Evolutionary conservation across 129 eudicot genomes (phyloP), one percentile per base, ranked within the genome.

Genomic region (Helichrysum umbraculigerum): DNA sequence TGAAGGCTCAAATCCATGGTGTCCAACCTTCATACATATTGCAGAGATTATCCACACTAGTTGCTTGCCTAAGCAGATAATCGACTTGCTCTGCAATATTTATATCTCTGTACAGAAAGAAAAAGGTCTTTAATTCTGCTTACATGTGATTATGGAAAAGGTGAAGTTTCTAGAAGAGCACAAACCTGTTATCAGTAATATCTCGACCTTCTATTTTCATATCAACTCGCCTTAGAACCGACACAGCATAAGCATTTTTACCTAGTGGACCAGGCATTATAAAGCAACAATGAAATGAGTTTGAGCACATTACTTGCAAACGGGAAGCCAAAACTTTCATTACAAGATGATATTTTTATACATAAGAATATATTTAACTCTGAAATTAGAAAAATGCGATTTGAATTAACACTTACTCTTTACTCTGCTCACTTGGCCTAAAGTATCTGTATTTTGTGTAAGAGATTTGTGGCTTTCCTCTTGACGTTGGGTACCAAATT

Each of bases 11-110:
- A 79, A 94, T 94, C 99, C 99, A 94, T 29, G 99, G 97, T 51
- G 99, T 94, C 99, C 99, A 94, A 41, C 99, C 99, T 89, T 94
- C 99, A 62, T 94, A 94, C 99, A 94, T 94, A 70, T 91, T 94
- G 87, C 99, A 94, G 68, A 94, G 97, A 78, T 94, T 94, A 86
- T 94, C 99, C 75, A 85, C 81, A 56, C 89, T 91, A 15, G 97
- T 94, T 42, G 99, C 97, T 84, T 91, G 99, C 91, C 87, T 89
- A 59, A 94, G 88, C 76, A 94, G 88, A 89, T 82, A 85, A 86
- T 94, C 97, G 7, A 94, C 99, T 76, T 94, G 99, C 84, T 94
- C 99, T 16, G 87, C 79, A 76, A 87, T 71, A 76, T 86, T 91
- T 19, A 89, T 79, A 81, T 89, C 96, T 79, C 99, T 94, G 96